Evolutionary conservation across 257 asterid species (phyloP), one percentile per base, ranked within the genome.

Genomic region (Solanum dulcamara): DNA sequence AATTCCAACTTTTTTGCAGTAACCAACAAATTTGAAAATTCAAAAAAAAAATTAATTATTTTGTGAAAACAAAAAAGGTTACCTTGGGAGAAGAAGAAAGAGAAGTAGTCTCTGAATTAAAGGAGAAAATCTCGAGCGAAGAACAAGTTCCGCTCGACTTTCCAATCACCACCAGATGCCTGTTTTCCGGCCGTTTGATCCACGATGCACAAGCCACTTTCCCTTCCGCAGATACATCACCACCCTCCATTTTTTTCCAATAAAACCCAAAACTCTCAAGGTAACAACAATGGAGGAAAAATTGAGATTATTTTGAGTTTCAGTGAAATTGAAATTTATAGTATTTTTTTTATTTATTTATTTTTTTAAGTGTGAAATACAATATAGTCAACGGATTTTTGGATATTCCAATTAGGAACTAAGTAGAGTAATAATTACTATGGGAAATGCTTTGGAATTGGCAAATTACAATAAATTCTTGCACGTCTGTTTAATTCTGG

Each of bases 151-250:
- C 20, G 32, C 48, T 87, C 35, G 95, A 90, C 90, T 94, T 97
- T 10, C 96, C 99, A 72, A 97, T 90, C 60, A 89, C 94, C 81
- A 90, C 97, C 85, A 97, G 90, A 83, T 97, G 98, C 72, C 88
- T 93, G 89, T 95, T 95, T 55, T 95, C 99, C 86, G 99, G 99
- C 89, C 99, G 93, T 86, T 94, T 91, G 87, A 97, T 95, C 99
- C 99, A 97, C 86, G 93, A 85, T 53, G 98, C 92, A 85, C 94
- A 92, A 48, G 93, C 92, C 86, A 93, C 98, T 62, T 90, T 91
- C 83, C 96, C 95, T 66, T 87, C 60, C 53, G 85, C 93, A 85
- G 92, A 81, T 75, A 91, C 91, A 89, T 93, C 94, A 51, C 87
- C 89, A 30, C 92, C 94, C 87, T 89, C 97, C 98, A 93, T 95